A percentile compares a stretch with the other conserved stretches of the same genome.
phyloP scores from a whole-genome alignment of 2,329 filamentous ascomycete genomes.

The Xylariales sp. region DNA sequence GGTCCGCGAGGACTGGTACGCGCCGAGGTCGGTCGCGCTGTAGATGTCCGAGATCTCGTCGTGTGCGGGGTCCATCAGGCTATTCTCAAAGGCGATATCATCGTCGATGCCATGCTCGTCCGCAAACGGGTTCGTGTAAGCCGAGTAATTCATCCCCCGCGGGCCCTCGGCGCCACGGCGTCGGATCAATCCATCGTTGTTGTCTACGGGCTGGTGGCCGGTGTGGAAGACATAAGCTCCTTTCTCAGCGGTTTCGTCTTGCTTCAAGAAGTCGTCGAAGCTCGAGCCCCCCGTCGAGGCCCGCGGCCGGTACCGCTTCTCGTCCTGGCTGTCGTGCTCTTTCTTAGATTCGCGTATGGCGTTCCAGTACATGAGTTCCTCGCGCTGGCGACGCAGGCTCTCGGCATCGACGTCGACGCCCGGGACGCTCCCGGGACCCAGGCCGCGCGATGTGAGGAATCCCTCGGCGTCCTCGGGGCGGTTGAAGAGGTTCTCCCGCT shows the following conservation, averaged over 20 bases:
- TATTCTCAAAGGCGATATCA: constrained; percentile 54
- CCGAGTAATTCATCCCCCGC: constrained; percentile 58
- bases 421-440: constrained; percentile 54
- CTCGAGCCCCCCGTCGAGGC: constrained; percentile 52
- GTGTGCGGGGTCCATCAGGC: constrained; percentile 57
- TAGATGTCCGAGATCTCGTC: constrained; percentile 68
- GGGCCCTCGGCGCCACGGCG: constrained; percentile 60
- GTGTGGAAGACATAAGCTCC: constrained; percentile 70
- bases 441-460: constrained; percentile 65
- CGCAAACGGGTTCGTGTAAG: constrained; percentile 69
- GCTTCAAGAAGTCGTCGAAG: constrained; percentile 70
- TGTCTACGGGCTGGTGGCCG: constrained; percentile 58
- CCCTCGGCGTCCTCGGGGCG: constrained; percentile 74
- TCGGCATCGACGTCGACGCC: constrained; percentile 73
- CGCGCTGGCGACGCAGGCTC: constrained; percentile 68
- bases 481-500: constrained; percentile 69
- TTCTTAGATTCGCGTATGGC: constrained; percentile 63
- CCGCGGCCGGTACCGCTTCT: constrained; percentile 39
- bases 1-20: constrained; percentile 32
- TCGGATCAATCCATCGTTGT: constrained; percentile 60
- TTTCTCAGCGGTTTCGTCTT: constrained; percentile 62
- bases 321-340: constrained; percentile 50
- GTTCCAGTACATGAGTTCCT: constrained; percentile 76
- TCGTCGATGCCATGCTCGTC: constrained; percentile 69
- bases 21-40: constrained; percentile 63